A percentile compares a stretch with the other conserved stretches of the same genome.
Evolutionary conservation across 805 yeast species (phyloP).

Genomic region (Scheffersomyces coipomensis): DNA sequence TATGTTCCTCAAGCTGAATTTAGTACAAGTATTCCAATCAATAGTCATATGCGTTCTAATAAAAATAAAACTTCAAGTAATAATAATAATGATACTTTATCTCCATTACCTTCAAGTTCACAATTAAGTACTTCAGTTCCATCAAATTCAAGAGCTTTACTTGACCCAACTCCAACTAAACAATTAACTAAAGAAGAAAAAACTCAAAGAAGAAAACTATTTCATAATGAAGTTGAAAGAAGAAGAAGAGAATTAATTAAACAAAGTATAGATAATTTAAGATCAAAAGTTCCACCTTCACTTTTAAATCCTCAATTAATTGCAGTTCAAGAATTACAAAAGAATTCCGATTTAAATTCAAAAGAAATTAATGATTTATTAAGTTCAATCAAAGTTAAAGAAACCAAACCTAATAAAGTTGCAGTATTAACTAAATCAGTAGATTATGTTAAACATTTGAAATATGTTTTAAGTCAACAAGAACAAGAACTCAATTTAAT

Average conservation of each 20-base stretch:
- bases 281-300: constrained; percentile 76
- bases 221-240: constrained; percentile 93
- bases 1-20: background rate
- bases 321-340: constrained; percentile 43
- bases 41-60: too few species aligned
- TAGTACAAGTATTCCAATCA: constrained; percentile 23
- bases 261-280: constrained; percentile 82
- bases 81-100: constrained; percentile 13
- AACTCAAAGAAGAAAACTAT: constrained; percentile 74
- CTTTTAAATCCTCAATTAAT: constrained; percentile 48
- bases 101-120: constrained; percentile 19
- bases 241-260: constrained; percentile 88
- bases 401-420: constrained; percentile 79
- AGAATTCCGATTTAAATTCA: constrained; percentile 25
- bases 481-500: constrained; percentile 36
- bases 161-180: constrained; percentile 25
- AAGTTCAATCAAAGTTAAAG: constrained; percentile 48
- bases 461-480: constrained; percentile 59
- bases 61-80: constrained; percentile 3
- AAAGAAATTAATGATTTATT: constrained; percentile 35
- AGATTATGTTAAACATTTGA: constrained; percentile 70
- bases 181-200: constrained; percentile 63
- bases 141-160: constrained; percentile 5
- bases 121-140: constrained; percentile 34
- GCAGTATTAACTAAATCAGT: constrained; percentile 75